phyloP scores from a whole-genome alignment of 805 yeast genomes.

The Pichia nanzhaoensis region DNA sequence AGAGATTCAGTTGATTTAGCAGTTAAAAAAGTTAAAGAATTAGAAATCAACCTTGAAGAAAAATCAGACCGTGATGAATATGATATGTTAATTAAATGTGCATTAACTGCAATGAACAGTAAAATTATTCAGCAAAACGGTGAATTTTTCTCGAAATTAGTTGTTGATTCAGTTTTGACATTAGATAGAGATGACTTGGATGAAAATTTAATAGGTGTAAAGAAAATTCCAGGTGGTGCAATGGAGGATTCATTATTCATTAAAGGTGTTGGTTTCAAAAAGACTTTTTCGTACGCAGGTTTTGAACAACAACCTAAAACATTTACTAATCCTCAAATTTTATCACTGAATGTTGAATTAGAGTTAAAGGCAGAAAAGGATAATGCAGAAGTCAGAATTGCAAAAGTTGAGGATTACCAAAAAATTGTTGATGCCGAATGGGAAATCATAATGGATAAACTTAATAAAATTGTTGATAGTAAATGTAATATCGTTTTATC shows the following conservation, averaged over 20 bases:
- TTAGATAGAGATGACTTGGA: conserved; percentile 81
- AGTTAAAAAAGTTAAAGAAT: conserved; percentile 60
- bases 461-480: conserved; percentile 70
- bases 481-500: conserved; percentile 94
- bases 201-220: conserved; percentile 87
- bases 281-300: conserved; percentile 96
- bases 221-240: conserved; percentile 92
- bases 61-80: conserved; percentile 53
- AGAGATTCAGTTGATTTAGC: conserved; percentile 78
- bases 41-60: conserved; percentile 57
- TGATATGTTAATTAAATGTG: conserved; percentile 80
- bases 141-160: conserved; percentile 89
- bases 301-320: conserved; percentile 96
- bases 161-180: conserved; percentile 87
- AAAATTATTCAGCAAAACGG: conserved; percentile 85
- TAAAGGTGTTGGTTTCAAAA: conserved; percentile 94
- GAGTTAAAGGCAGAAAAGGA: conserved; percentile 98
- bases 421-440: conserved; percentile 98
- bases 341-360: conserved; percentile 83
- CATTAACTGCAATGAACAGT: conserved; percentile 95
- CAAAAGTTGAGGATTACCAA: conserved; percentile 89
- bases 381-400: conserved; percentile 96
- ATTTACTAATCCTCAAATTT: conserved; percentile 72
- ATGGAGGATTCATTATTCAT: conserved; percentile 88
- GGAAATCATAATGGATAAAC: conserved; percentile 83